Conservation (phyloP, 495 filamentous ascomycete species). For the Corynascus novoguineensis region DNA sequence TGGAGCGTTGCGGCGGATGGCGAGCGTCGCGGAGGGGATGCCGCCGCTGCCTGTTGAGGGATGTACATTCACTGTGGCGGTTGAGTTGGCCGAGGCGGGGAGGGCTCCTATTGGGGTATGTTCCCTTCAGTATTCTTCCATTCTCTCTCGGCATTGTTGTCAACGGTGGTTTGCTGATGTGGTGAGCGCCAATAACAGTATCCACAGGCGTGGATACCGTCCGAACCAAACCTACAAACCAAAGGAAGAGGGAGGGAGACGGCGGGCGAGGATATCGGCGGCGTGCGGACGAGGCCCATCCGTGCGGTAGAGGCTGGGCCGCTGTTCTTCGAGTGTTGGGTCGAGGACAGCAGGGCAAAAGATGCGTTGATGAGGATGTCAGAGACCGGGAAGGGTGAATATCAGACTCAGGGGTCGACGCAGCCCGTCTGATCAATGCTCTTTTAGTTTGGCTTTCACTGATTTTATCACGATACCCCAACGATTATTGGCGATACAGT, state of each 20-base stretch:
- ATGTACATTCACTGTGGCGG: conserved; percentile 80
- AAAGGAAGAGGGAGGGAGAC: conserved; percentile 30
- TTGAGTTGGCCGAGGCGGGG: conserved; percentile 72
- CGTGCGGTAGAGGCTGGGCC: conserved; percentile 57
- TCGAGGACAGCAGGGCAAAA: conserved; percentile 51
- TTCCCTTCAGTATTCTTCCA: conserved; percentile 1
- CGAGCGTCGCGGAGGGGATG: conserved; percentile 54
- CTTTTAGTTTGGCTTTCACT: neutral
- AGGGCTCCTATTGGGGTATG: conserved; percentile 66
- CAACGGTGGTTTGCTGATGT: neutral
- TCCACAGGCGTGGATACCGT: conserved; percentile 64
- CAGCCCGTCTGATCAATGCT: neutral
- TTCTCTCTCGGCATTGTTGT: neutral
- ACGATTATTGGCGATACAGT: neutral
- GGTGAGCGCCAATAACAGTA: conserved; percentile 44
- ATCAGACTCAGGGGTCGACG: neutral
- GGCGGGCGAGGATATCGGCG: conserved; percentile 39
- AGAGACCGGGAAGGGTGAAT: neutral
- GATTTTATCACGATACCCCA: conserved; percentile 2
- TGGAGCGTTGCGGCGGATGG: conserved; percentile 48
- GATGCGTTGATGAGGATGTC: conserved; percentile 10
- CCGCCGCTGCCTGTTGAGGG: conserved; percentile 52
- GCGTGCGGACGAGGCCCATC: conserved; percentile 48
- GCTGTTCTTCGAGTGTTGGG: conserved; percentile 63
- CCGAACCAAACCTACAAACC: conserved; percentile 45